Evolutionary conservation across 768 basidiomycete genomes (phyloP).

Genomic region (Clitopilus hobsonii): DNA sequence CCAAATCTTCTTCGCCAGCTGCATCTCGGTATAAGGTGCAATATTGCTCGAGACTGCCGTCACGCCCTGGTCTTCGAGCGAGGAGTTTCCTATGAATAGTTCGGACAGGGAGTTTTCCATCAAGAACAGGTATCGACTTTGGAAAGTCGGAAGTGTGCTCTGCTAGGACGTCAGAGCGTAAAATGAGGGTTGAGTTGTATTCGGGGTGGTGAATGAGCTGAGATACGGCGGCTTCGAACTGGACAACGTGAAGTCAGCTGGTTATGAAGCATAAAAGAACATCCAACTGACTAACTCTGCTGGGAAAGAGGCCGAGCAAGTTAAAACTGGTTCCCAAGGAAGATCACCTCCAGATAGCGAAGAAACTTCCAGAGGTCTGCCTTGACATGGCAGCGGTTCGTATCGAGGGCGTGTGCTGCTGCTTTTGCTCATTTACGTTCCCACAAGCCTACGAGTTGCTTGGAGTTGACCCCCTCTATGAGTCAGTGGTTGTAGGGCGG

Average conservation of each 20-base stretch:
- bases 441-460: not conserved
- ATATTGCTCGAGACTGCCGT: constrained; percentile 67
- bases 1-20: constrained; percentile 4
- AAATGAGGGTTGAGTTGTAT: constrained; percentile 86
- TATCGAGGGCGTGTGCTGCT: constrained; percentile 11
- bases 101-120: constrained; percentile 33
- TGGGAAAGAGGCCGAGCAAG: constrained; percentile 38
- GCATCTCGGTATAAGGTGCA: constrained; percentile 60
- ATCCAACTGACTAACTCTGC: constrained; percentile 32
- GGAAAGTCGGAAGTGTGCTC: constrained; percentile 33
- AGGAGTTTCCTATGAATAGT: constrained; percentile 66
- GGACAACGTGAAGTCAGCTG: not conserved
- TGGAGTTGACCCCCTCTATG: not conserved
- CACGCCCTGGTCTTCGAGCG: constrained; percentile 75
- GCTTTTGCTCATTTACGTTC: not conserved
- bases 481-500: too few species aligned
- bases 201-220: constrained; percentile 87
- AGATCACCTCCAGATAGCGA: constrained; percentile 4
- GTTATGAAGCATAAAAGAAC: not conserved
- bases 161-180: constrained; percentile 69
- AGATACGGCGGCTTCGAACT: constrained; percentile 73
- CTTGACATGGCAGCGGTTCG: constrained; percentile 11
- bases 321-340: constrained; percentile 30
- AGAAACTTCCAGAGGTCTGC: not conserved
- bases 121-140: constrained; percentile 27